A percentile compares a stretch with the other conserved stretches of the same genome.
These are phyloP conservation scores for Fusarium sp. DNA, from an alignment of 2,329 filamentous ascomycete species.

Conservation along the genomic window DNA sequence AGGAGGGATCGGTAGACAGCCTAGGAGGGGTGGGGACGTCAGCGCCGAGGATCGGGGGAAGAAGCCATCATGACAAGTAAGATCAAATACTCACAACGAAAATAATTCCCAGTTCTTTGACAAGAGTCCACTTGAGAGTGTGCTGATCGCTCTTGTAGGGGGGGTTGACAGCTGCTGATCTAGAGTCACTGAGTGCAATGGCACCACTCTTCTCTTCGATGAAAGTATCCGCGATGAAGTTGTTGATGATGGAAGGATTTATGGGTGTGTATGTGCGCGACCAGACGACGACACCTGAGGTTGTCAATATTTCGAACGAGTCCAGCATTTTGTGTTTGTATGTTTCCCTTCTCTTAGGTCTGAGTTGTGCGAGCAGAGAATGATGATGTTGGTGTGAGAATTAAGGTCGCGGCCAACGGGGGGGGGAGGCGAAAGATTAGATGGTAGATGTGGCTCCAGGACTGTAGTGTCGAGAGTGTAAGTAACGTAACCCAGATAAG, in stretches of 20 bases:
- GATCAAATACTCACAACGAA: constrained; percentile 76
- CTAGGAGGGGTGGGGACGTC: constrained; percentile 59
- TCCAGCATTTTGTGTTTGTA: constrained; percentile 78
- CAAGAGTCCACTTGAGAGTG: constrained; percentile 91
- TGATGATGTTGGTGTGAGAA: constrained; percentile 27
- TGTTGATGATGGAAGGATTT: constrained; percentile 87
- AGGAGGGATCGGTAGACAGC: constrained; percentile 97
- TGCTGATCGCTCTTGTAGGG: constrained; percentile 92
- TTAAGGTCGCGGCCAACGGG: constrained; percentile 12
- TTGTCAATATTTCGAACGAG: constrained; percentile 95
- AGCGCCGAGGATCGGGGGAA: constrained; percentile 39
- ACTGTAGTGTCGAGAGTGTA: constrained; percentile 1
- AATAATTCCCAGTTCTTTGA: constrained; percentile 92
- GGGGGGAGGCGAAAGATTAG: constrained; percentile 32
- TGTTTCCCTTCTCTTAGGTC: background rate
- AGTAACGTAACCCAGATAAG: constrained; percentile 20
- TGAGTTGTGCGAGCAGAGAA: constrained; percentile 13
- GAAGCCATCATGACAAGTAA: constrained; percentile 38
- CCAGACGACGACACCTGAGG: constrained; percentile 96
- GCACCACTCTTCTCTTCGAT: constrained; percentile 88
- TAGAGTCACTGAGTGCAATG: constrained; percentile 68
- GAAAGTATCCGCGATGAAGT: constrained; percentile 95
- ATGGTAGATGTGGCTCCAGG: constrained; percentile 44
- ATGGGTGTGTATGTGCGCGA: constrained; percentile 86
- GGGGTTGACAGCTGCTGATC: constrained; percentile 72